These are phyloP conservation scores for Aphanomyces cochlioides DNA, from an alignment of 352 stramenopile genomes.

Conservation along the genomic window DNA sequence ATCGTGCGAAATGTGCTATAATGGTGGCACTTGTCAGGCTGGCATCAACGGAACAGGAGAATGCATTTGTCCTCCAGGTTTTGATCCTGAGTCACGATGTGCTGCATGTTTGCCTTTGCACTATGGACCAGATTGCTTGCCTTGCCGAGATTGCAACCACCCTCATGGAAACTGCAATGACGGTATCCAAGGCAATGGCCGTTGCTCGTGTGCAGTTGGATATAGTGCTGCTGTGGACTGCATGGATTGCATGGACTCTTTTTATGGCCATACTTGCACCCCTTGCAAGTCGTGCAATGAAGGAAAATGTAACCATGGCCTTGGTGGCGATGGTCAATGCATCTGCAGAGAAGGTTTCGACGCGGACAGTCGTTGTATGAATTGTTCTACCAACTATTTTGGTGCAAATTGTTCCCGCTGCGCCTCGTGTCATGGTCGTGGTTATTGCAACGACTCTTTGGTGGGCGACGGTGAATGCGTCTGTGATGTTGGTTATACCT, in stretches of 20 bases:
- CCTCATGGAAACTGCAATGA: slow-evolving; percentile 82
- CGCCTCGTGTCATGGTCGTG: slow-evolving; percentile 78
- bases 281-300: slow-evolving; percentile 79
- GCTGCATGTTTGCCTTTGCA: slow-evolving; percentile 72
- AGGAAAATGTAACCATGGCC: slow-evolving; percentile 73
- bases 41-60: slow-evolving; percentile 55
- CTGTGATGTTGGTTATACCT: slow-evolving; percentile 80
- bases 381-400: slow-evolving; percentile 70
- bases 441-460: slow-evolving; percentile 68
- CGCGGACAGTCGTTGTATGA: slow-evolving; percentile 61
- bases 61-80: slow-evolving; percentile 68
- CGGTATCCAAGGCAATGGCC: slow-evolving; percentile 65
- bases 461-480: slow-evolving; percentile 67
- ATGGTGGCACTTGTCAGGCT: slow-evolving; percentile 65
- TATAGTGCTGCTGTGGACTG: slow-evolving; percentile 70
- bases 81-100: slow-evolving; percentile 69
- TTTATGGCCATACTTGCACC: slow-evolving; percentile 64
- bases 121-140: slow-evolving; percentile 63
- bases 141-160: slow-evolving; percentile 81
- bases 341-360: slow-evolving; percentile 79
- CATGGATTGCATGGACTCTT: slow-evolving; percentile 80
- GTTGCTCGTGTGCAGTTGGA: slow-evolving; percentile 80
- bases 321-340: slow-evolving; percentile 70
- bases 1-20: slow-evolving; percentile 69
- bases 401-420: slow-evolving; percentile 72